Percentiles rank a stretch among this genome's conserved stretches.
Evolutionary conservation across 768 basidiomycete species (phyloP).

Genomic region (Lentinula edodes): DNA sequence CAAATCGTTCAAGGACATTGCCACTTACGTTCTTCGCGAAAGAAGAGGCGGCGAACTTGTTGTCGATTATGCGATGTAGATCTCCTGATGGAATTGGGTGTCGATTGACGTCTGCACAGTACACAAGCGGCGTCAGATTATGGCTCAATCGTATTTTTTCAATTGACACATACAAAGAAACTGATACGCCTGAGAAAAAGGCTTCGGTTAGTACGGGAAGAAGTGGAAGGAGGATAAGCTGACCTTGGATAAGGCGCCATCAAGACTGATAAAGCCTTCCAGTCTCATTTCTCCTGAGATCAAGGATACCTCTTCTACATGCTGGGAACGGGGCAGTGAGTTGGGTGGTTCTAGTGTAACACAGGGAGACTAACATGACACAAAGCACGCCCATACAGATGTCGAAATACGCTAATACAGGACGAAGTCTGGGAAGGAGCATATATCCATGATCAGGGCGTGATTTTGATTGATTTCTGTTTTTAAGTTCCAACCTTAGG

Average conservation of each 20-base stretch:
- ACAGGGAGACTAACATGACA: conserved; percentile 46
- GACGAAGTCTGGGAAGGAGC: conserved; percentile 50
- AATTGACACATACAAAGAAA: conserved; percentile 63
- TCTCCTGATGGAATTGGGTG: conserved; percentile 61
- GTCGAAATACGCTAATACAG: conserved; percentile 60
- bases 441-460: not conserved
- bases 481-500: conserved; percentile 49
- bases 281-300: conserved; percentile 46
- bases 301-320: conserved; percentile 59
- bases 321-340: conserved; percentile 32
- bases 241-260: conserved; percentile 72
- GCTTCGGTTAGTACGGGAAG: conserved; percentile 1
- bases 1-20: not conserved
- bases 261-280: conserved; percentile 81
- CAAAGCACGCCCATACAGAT: conserved; percentile 68
- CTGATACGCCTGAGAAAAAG: conserved; percentile 62
- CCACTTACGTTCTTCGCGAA: conserved; percentile 67
- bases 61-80: conserved; percentile 64
- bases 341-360: not conserved
- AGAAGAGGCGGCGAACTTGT: conserved; percentile 57
- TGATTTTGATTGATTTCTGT: not conserved
- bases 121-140: not conserved
- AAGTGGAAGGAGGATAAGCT: not conserved
- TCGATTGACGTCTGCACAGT: conserved; percentile 66
- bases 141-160: not conserved